Evolutionary conservation across 305 asterid species (phyloP).

Genomic region (Fraxinus floribunda): DNA sequence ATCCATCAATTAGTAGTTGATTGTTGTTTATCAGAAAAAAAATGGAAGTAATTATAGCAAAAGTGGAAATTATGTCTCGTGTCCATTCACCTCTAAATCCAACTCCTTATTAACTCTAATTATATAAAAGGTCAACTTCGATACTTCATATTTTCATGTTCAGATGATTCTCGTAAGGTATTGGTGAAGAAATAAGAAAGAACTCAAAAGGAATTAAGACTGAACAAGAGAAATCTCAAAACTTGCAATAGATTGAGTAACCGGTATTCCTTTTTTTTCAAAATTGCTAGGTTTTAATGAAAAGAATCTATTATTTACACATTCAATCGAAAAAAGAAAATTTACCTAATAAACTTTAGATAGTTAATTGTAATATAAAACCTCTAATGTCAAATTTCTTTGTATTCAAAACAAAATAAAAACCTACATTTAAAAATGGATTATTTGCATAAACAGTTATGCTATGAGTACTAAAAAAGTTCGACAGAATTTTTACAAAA

Average conservation of each 20-base stretch:
- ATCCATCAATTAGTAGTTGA: neutral
- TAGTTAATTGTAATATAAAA: neutral
- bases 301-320: neutral
- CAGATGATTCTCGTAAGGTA: neutral
- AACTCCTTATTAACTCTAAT: neutral
- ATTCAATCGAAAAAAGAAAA: neutral
- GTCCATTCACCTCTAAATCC: neutral
- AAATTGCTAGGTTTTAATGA: neutral
- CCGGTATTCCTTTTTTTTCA: neutral
- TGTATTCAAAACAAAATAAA: too few species aligned
- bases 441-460: too few species aligned
- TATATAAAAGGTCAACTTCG: neutral
- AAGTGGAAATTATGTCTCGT: neutral
- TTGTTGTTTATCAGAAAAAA: neutral
- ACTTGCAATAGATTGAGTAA: neutral
- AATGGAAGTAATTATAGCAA: neutral
- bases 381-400: neutral
- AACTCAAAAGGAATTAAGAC: neutral
- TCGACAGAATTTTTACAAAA: too few species aligned
- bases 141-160: neutral
- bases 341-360: neutral
- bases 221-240: neutral
- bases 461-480: too few species aligned
- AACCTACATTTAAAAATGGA: neutral
- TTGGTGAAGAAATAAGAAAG: neutral